Conservation (phyloP, 805 yeast genomes). For the Wickerhamiella nectarea region DNA sequence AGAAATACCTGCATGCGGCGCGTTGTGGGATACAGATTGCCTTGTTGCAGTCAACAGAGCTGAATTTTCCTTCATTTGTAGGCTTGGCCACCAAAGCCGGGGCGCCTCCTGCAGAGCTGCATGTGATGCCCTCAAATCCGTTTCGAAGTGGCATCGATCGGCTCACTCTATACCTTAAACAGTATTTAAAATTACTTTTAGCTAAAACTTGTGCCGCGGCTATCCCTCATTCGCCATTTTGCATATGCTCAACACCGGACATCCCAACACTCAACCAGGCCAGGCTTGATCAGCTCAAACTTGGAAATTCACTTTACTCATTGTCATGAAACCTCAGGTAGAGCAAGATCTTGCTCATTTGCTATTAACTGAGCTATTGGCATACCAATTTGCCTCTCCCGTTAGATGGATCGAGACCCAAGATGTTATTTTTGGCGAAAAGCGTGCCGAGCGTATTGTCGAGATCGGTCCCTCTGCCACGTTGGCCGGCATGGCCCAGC, state of each 20-base stretch:
- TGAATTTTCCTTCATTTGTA: too few relatives aligned
- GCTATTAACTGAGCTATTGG: conserved; percentile 85
- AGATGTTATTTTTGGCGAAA: conserved; percentile 87
- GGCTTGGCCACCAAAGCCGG: too few relatives aligned
- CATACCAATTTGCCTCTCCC: conserved; percentile 98
- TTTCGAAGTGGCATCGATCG: too few relatives aligned
- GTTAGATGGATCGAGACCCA: conserved; percentile 99
- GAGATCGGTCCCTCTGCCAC: conserved; percentile 99
- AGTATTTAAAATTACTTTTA: too few relatives aligned
- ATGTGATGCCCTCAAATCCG: too few relatives aligned
- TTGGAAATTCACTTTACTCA: not conserved
- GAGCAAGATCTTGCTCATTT: conserved; percentile 96
- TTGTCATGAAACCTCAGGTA: conserved; percentile 72
- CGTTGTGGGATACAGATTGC: too few relatives aligned
- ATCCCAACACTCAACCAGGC: not conserved
- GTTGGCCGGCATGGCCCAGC: conserved; percentile 94
- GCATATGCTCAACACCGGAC: not conserved
- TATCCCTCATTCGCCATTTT: not conserved
- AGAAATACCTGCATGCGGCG: not conserved
- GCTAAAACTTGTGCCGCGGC: too few relatives aligned
- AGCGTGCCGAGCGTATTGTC: conserved; percentile 92
- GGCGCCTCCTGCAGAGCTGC: too few relatives aligned
- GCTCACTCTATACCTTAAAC: too few relatives aligned
- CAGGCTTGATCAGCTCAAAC: not conserved
- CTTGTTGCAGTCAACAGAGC: too few relatives aligned